Evolutionary conservation across 495 filamentous ascomycete genomes (phyloP), one percentile per base, ranked within the genome.

Genomic region (Aspergillus steynii): DNA sequence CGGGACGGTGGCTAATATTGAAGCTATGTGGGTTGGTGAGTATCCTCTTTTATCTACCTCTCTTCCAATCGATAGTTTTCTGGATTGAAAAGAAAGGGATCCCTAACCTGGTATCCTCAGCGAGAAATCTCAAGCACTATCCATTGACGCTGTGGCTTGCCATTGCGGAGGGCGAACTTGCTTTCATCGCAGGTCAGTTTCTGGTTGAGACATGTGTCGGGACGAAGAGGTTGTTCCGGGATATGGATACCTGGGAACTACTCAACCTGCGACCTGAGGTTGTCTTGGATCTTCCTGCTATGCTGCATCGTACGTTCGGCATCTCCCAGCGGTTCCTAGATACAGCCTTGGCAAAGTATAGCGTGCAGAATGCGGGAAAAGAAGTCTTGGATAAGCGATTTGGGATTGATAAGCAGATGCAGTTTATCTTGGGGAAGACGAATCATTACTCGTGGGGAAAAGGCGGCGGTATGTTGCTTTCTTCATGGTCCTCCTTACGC

Each of bases 391-490:
- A 60, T 15, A 3, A 8, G 60, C 77, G 72, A 8, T 77, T 63
- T 51, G 52, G 56, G 1, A 60, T 80, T 6, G 53, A 56, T 8
- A 65, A 72, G 48, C 63, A 68, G 1, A 63, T 63, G 4, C 52
- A 71, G 59, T 79, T 69, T 51, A 65, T 77, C 47, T 54, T 76
- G 7, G 32, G 65, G 15, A 69, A 58, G 9, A 79, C 77, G 14
- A 63, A 69, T 34, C 77, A 80, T 61, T 80, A 81, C 61, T 80
- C 77, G 4, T 81, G 79, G 80, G 80, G 75, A 2, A 82, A 82
- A 56, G 68, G 62, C 49, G 71, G 52, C 25, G 77, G 75, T 76
- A 42, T 61, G 73, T 63, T 20, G 20, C 20, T 20, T 20, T 20
- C 28, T 26, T 9, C 7, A 49, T 49, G 10, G 28, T 55, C 9